Evolutionary conservation across 768 basidiomycete species (phyloP), one percentile per base, ranked within the genome.

Genomic region (Rhizopogon vulgaris): DNA sequence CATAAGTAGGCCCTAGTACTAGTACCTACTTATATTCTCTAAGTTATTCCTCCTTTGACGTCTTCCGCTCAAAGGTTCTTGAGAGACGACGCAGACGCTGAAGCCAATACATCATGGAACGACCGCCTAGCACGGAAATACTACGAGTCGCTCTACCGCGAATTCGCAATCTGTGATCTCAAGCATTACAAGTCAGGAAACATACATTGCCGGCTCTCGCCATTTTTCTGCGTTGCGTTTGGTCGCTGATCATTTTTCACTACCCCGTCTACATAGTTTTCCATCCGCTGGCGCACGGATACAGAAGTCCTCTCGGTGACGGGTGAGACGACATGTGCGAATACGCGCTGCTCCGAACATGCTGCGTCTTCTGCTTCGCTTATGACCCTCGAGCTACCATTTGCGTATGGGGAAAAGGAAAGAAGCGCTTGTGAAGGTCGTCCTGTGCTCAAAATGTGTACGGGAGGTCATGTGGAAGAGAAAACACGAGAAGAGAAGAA

Each of bases 141-240:
- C 72, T 94, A 98, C 60, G 72, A 78, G 11, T 88, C 71, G 58
- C 79, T 98, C 3, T 96, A 92, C 66, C 87, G 91, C 56, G 94
- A 98, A 68, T 98, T 85, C 60, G 91, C 90, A 0, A 74, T 94
- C 18, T 93, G 90, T 63, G 92, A 97, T 69, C 73, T 97, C 54
- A 97, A 97, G 72, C 95, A 97, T 63, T 96, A 90, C 76, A 96
- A 93, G 71, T 84, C 87, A 0, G 90, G 91, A 14, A 87, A 89
- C 54, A 91, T 94, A 55, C 56, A 84, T 64, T 49, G 7, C 41
- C 43, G n/a, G 49, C 25, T 22, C 34, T 37, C 42, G 3, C 22
- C 12, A 6, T 11, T 6, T n/a, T 38, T 37, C 18, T 30, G 48
- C 37, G 27, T 14, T 22, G 22, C 22, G 22, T 22, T 22, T 22